Conservation (phyloP, 768 basidiomycete genomes). For the Kwoniella bestiolae region DNA sequence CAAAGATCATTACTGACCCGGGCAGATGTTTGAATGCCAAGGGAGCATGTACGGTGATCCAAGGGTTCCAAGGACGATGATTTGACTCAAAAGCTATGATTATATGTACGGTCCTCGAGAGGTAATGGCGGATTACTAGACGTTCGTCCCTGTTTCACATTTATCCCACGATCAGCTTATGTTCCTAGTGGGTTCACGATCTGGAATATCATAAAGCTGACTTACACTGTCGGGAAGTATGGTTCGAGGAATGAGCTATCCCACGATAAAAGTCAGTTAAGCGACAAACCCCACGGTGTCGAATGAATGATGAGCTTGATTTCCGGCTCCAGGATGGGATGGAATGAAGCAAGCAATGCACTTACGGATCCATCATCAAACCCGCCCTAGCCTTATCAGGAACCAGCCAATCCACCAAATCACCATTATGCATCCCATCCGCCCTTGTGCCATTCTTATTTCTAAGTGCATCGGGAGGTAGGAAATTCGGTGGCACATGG, state of each 20-base stretch:
- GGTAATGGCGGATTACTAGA: conserved; percentile 46
- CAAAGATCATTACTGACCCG: conserved; percentile 14
- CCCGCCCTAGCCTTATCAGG: conserved; percentile 25
- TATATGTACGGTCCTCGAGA: conserved; percentile 37
- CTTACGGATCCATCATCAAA: conserved; percentile 45
- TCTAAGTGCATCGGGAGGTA: conserved; percentile 18
- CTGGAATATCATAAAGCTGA: neutral
- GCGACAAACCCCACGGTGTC: neutral
- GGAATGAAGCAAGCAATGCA: neutral
- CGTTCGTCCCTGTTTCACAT: conserved; percentile 32
- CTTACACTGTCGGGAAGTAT: conserved; percentile 42
- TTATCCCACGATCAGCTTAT: neutral
- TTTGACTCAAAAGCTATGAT: conserved; percentile 45
- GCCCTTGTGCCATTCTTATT: conserved; percentile 13
- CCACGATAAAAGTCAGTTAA: neutral
- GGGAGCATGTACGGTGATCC: conserved; percentile 37
- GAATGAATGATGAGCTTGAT: no score
- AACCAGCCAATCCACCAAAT: conserved; percentile 17
- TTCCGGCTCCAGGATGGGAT: no score
- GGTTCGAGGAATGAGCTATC: conserved; percentile 35
- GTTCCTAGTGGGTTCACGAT: neutral
- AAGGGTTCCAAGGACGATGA: conserved; percentile 43
- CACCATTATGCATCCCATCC: neutral
- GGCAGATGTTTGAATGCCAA: conserved; percentile 36
- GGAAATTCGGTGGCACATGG: conserved; percentile 26